phyloP scores from a whole-genome alignment of 2,329 filamentous ascomycete species.

The Fusarium sp. region DNA sequence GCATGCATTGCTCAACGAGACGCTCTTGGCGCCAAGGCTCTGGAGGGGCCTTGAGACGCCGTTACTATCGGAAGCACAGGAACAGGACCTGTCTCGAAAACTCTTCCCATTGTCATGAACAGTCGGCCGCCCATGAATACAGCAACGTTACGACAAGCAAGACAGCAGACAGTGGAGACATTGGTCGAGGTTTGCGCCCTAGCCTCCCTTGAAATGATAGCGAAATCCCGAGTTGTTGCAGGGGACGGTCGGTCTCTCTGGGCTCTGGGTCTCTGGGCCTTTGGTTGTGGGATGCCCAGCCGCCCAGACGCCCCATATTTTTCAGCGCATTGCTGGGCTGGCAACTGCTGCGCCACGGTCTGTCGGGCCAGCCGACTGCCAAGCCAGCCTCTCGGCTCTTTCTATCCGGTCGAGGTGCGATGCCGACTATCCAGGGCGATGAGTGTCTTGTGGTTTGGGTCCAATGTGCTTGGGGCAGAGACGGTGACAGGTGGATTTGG shows the following conservation, averaged over 20 bases:
- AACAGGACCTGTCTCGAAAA: neutral
- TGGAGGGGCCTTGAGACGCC: neutral
- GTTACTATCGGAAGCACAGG: neutral
- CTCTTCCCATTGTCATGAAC: neutral
- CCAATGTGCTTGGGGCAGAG: conserved; percentile 36
- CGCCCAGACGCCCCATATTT: conserved; percentile 43
- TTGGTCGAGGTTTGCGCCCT: conserved; percentile 32
- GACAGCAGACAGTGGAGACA: conserved; percentile 36
- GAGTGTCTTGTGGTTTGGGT: conserved; percentile 16
- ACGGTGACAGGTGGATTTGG: neutral
- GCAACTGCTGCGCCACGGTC: conserved; percentile 44
- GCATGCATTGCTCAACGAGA: conserved; percentile 16
- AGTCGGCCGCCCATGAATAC: conserved; percentile 17
- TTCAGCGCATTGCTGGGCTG: conserved; percentile 42
- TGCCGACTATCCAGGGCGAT: conserved; percentile 37
- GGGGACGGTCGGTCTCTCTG: conserved; percentile 32
- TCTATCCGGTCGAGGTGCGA: conserved; percentile 44
- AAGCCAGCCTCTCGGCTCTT: conserved; percentile 48
- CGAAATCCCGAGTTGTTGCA: conserved; percentile 31
- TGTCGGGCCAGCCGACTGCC: conserved; percentile 46
- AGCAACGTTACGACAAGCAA: conserved; percentile 25
- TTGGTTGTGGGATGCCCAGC: conserved; percentile 40
- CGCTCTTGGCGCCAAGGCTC: conserved; percentile 22
- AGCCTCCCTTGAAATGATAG: conserved; percentile 35
- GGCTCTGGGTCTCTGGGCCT: conserved; percentile 15